Evolutionary conservation across 129 eudicot genomes (phyloP).

Genomic region (Kitagawia praeruptora): DNA sequence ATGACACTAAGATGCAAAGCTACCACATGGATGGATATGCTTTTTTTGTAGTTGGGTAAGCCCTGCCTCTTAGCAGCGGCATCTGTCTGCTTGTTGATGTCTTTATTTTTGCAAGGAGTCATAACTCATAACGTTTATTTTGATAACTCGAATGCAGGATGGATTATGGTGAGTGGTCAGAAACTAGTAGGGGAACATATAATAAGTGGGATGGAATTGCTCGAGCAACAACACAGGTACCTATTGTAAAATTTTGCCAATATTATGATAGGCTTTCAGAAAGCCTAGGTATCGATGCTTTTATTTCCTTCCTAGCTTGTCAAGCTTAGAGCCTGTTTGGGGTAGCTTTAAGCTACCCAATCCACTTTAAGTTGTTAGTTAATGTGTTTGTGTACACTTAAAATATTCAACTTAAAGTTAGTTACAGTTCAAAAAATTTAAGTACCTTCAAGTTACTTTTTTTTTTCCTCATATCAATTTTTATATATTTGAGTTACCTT

Average conservation of each 20-base stretch:
- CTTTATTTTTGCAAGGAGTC: neutral
- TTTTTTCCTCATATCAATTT: too few species aligned
- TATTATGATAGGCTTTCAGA: neutral
- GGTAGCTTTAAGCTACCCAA: too few species aligned
- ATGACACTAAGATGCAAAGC: slow-evolving; percentile 75
- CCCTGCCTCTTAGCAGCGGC: neutral
- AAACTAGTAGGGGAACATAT: slow-evolving; percentile 83
- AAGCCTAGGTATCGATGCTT: neutral
- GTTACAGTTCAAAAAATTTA: too few species aligned
- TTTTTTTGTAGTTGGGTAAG: slow-evolving; percentile 90
- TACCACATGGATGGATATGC: slow-evolving; percentile 81
- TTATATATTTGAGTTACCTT: too few species aligned
- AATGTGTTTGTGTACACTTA: too few species aligned
- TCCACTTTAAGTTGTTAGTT: too few species aligned
- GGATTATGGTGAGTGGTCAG: slow-evolving; percentile 92
- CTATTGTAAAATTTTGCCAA: neutral
- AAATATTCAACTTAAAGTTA: too few species aligned
- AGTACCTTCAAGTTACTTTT: too few species aligned
- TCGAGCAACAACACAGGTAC: slow-evolving; percentile 80
- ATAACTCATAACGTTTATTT: neutral
- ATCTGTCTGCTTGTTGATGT: slow-evolving; percentile 1
- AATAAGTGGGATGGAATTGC: slow-evolving; percentile 98
- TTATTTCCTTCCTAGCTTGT: neutral
- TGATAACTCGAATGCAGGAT: slow-evolving; percentile 34
- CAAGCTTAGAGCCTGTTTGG: too few species aligned